Evolutionary conservation across 2,329 filamentous ascomycete genomes (phyloP).

Genomic region (Akanthomyces muscarius): DNA sequence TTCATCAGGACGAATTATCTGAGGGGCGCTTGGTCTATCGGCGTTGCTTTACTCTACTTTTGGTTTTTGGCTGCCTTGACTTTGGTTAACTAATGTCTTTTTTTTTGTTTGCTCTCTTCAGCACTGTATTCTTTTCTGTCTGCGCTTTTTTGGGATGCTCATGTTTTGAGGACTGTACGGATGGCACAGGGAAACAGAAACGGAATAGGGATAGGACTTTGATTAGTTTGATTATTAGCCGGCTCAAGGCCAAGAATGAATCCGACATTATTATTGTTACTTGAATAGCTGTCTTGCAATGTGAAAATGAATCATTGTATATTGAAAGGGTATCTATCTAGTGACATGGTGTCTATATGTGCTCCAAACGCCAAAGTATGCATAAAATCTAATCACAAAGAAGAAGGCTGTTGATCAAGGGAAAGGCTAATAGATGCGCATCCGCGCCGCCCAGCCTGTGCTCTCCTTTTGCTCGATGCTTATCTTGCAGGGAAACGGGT

Average conservation of each 20-base stretch:
- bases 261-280: neutral
- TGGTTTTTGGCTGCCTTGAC: slow-evolving; percentile 17
- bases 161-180: slow-evolving; percentile 13
- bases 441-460: slow-evolving; percentile 68
- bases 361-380: slow-evolving; percentile 10
- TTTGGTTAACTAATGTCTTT: slow-evolving; percentile 22
- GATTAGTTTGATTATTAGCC: slow-evolving; percentile 12
- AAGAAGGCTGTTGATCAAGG: neutral
- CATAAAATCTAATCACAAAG: slow-evolving; percentile 1
- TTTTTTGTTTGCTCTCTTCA: slow-evolving; percentile 5
- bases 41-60: slow-evolving; percentile 18
- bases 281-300: neutral
- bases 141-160: neutral
- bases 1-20: slow-evolving; percentile 24
- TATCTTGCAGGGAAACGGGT: slow-evolving; percentile 94
- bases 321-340: slow-evolving; percentile 14
- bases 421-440: slow-evolving; percentile 62
- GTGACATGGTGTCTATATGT: slow-evolving; percentile 4
- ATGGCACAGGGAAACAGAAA: slow-evolving; percentile 2
- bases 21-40: slow-evolving; percentile 20
- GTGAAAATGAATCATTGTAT: neutral
- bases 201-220: slow-evolving; percentile 4
- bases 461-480: slow-evolving; percentile 78
- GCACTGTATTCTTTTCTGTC: slow-evolving; percentile 16
- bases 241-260: slow-evolving; percentile 11